phyloP scores from a whole-genome alignment of 1,284 basidiomycete species.

The Microbotryum saponariae region DNA sequence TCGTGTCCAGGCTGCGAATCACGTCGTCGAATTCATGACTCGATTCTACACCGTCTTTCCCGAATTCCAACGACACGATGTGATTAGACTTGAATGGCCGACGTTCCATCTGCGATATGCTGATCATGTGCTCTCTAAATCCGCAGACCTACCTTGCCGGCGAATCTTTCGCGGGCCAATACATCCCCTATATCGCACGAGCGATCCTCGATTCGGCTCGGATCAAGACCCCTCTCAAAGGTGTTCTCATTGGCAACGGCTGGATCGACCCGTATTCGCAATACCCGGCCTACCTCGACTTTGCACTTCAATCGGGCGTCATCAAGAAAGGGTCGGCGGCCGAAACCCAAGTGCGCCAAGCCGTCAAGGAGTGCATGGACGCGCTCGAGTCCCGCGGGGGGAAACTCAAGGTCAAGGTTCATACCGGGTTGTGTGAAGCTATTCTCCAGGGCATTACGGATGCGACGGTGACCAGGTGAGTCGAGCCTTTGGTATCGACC shows the following conservation, averaged over 20 bases:
- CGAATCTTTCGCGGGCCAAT: slow-evolving; percentile 97
- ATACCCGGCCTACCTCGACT: slow-evolving; percentile 85
- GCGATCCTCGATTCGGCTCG: slow-evolving; percentile 45
- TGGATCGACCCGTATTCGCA: slow-evolving; percentile 89
- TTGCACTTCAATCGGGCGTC: slow-evolving; percentile 69
- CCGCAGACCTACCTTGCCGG: slow-evolving; percentile 79
- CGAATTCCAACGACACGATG: slow-evolving; percentile 73
- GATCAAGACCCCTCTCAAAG: slow-evolving; percentile 53
- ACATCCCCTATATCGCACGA: slow-evolving; percentile 76
- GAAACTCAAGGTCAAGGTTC: slow-evolving; percentile 50
- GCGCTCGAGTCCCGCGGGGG: slow-evolving; percentile 46
- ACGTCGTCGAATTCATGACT: slow-evolving; percentile 73
- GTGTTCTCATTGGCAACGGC: slow-evolving; percentile 89
- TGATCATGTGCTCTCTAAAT: not conserved
- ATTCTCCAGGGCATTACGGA: slow-evolving; percentile 58
- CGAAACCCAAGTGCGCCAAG: slow-evolving; percentile 57
- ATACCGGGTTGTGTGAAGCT: slow-evolving; percentile 57
- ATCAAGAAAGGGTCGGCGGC: slow-evolving; percentile 64
- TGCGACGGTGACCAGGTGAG: slow-evolving; percentile 59
- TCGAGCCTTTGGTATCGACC: too few species aligned
- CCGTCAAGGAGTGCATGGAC: slow-evolving; percentile 57
- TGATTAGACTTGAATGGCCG: slow-evolving; percentile 39
- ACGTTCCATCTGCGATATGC: slow-evolving; percentile 12
- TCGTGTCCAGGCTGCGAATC: slow-evolving; percentile 59
- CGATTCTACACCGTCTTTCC: slow-evolving; percentile 90